Percentiles rank a stretch among this genome's conserved stretches.
Evolutionary conservation across 2,329 filamentous ascomycete species (phyloP).

Genomic region (Fusarium sp.): DNA sequence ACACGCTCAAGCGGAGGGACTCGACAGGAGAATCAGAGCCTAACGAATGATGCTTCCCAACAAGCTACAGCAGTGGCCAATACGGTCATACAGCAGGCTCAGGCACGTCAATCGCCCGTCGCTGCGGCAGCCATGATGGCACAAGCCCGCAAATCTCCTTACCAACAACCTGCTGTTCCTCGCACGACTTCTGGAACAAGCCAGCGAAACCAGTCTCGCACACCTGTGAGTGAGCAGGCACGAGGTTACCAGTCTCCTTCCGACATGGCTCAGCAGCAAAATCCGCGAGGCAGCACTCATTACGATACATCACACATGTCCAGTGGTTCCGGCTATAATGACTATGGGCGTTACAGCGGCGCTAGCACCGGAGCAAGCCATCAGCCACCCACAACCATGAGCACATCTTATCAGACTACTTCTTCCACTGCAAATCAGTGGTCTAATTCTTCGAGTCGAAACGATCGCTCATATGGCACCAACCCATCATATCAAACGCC

Average conservation of each 20-base stretch:
- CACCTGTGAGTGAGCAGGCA: conserved; percentile 44
- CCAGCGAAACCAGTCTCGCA: conserved; percentile 49
- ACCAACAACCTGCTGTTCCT: conserved; percentile 43
- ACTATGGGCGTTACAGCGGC: conserved; percentile 35
- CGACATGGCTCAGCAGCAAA: conserved; percentile 24
- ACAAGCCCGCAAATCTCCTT: conserved; percentile 48
- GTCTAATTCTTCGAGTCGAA: conserved; percentile 29
- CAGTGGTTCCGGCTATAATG: conserved; percentile 33
- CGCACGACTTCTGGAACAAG: conserved; percentile 51
- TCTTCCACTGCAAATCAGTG: conserved; percentile 44
- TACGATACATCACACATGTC: conserved; percentile 22
- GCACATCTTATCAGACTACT: conserved; percentile 34
- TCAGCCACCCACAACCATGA: conserved; percentile 29
- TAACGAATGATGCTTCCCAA: conserved; percentile 16
- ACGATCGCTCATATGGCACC: conserved; percentile 28
- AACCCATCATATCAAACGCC: conserved; percentile 30
- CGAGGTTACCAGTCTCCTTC: conserved; percentile 35
- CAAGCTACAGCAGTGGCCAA: conserved; percentile 20
- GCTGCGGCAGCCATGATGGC: conserved; percentile 47
- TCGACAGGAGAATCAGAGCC: conserved; percentile 16
- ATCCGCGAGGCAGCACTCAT: conserved; percentile 9
- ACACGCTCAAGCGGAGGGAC: conserved; percentile 3
- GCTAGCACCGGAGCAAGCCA: conserved; percentile 9
- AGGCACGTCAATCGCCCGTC: conserved; percentile 44
- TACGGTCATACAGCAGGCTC: conserved; percentile 38